phyloP scores from a whole-genome alignment of 371 early-diverging fungal genomes.

The Mortierella sp. region DNA sequence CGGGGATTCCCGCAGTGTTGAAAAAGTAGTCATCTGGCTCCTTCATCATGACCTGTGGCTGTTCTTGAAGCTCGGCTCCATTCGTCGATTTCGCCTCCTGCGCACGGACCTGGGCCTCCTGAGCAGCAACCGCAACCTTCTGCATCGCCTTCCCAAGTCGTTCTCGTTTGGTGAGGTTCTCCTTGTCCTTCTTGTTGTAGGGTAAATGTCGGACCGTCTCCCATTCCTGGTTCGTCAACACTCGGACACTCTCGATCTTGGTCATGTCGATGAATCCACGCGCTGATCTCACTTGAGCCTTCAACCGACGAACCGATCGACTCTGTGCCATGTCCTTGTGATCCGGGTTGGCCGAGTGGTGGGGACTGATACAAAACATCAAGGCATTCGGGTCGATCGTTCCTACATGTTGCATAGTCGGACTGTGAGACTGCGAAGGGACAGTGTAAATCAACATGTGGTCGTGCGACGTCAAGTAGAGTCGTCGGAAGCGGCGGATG shows the following conservation, averaged over 20 bases:
- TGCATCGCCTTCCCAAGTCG: conserved; percentile 19
- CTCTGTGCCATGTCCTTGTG: conserved; percentile 49
- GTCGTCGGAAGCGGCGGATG: conserved; percentile 45
- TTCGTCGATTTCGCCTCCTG: background rate
- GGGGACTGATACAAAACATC: conserved; percentile 54
- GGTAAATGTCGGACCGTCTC: conserved; percentile 19
- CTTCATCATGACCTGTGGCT: conserved; percentile 11
- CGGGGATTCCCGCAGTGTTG: conserved; percentile 15
- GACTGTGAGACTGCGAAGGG: conserved; percentile 48
- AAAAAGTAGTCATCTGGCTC: conserved; percentile 52
- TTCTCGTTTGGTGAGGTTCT: conserved; percentile 2
- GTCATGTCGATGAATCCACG: conserved; percentile 69
- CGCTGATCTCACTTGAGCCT: conserved; percentile 61
- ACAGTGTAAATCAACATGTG: conserved; percentile 62
- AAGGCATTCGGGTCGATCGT: conserved; percentile 36
- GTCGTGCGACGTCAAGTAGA: conserved; percentile 69
- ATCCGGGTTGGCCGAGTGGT: conserved; percentile 44
- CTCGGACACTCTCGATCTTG: conserved; percentile 51
- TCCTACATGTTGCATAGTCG: conserved; percentile 36
- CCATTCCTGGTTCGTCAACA: conserved; percentile 43
- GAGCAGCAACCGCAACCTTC: conserved; percentile 15
- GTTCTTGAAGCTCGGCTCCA: background rate
- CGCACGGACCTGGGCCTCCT: background rate
- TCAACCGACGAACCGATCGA: conserved; percentile 60
- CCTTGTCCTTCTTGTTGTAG: conserved; percentile 19